These are phyloP conservation scores for Byssochlamys sp. DNA, from an alignment of 2,329 filamentous ascomycete genomes.

Conservation along the genomic window DNA sequence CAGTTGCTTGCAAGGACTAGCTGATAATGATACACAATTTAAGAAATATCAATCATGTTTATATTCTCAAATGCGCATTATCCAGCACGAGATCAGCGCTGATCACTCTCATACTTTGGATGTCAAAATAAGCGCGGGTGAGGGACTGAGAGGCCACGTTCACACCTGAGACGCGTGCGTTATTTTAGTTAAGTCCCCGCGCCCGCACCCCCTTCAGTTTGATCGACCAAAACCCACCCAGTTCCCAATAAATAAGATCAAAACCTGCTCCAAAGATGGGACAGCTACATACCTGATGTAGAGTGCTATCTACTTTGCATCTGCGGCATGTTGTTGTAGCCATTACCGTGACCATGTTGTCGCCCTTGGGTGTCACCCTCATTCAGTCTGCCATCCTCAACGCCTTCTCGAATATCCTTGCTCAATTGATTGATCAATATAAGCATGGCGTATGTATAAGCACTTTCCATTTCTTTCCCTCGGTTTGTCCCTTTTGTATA, in stretches of 20 bases:
- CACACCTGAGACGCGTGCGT: neutral
- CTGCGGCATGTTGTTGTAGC: neutral
- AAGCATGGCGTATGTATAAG: conserved; percentile 20
- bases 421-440: conserved; percentile 30
- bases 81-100: neutral
- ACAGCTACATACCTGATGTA: neutral
- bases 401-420: conserved; percentile 29
- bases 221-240: neutral
- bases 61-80: neutral
- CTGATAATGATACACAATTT: too few relatives aligned
- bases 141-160: neutral
- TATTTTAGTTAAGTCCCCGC: neutral
- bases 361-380: conserved; percentile 24
- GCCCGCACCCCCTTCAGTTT: neutral
- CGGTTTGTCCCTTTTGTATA: neutral
- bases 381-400: conserved; percentile 30
- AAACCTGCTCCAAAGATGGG: neutral
- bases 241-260: neutral
- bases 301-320: neutral
- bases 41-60: neutral
- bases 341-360: conserved; percentile 8
- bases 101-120: neutral
- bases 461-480: neutral
- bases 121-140: neutral
- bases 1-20: too few relatives aligned